Evolutionary conservation across 1,284 basidiomycete species (phyloP).

Genomic region (Marasmius sp.): DNA sequence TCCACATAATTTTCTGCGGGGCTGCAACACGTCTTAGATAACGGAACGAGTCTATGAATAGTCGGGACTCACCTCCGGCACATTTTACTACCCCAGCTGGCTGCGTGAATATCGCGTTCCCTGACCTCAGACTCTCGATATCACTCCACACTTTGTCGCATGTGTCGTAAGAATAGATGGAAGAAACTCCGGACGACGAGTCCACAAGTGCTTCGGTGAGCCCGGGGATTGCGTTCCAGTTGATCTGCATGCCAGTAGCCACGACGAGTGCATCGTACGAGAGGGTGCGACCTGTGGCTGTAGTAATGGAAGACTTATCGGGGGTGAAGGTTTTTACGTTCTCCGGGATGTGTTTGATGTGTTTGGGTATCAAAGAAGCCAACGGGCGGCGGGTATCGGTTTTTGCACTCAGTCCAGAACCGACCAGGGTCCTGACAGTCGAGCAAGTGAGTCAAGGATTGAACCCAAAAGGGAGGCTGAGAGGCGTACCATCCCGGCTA

Average conservation of each 20-base stretch:
- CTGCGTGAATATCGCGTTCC: slow-evolving; percentile 94
- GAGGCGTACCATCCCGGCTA: slow-evolving; percentile 75
- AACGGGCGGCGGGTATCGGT: slow-evolving; percentile 69
- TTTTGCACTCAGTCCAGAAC: slow-evolving; percentile 79
- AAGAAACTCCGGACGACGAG: slow-evolving; percentile 80
- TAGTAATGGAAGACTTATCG: slow-evolving; percentile 70
- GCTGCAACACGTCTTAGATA: slow-evolving; percentile 41
- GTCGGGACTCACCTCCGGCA: slow-evolving; percentile 70
- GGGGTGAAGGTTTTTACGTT: slow-evolving; percentile 81
- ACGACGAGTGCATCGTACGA: slow-evolving; percentile 89
- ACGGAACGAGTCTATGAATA: not conserved
- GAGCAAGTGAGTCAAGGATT: slow-evolving; percentile 3
- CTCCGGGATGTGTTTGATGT: slow-evolving; percentile 76
- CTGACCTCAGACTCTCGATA: slow-evolving; percentile 73
- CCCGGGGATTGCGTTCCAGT: slow-evolving; percentile 80
- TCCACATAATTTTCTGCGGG: slow-evolving; percentile 94
- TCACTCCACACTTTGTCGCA: slow-evolving; percentile 87
- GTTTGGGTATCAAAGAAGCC: slow-evolving; percentile 66
- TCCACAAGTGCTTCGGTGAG: slow-evolving; percentile 78
- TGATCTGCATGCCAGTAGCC: slow-evolving; percentile 86
- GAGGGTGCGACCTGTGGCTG: slow-evolving; percentile 68
- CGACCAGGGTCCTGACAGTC: slow-evolving; percentile 82
- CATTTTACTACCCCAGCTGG: slow-evolving; percentile 95
- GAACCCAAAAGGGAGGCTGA: not conserved
- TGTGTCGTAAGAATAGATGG: slow-evolving; percentile 90